phyloP scores from a whole-genome alignment of 148 eudicot species.

The Hydrangea macrophylla region DNA sequence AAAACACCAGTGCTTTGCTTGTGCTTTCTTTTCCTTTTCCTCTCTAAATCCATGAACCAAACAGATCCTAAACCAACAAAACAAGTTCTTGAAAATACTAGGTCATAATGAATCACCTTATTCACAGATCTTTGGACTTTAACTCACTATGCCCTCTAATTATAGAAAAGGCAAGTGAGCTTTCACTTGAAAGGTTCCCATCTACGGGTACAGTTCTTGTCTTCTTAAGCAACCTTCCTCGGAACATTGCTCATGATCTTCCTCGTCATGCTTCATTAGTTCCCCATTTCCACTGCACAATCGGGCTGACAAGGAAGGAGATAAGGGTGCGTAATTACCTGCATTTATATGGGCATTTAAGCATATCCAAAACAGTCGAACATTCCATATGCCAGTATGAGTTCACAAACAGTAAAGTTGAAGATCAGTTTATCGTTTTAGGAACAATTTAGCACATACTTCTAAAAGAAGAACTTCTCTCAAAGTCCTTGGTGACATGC shows the following conservation, averaged over 20 bases:
- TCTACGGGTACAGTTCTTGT: constrained; percentile 22
- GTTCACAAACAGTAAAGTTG: not conserved
- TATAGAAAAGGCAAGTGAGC: not conserved
- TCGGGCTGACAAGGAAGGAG: constrained; percentile 49
- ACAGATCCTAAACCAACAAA: not conserved
- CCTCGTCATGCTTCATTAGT: constrained; percentile 28
- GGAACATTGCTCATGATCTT: constrained; percentile 25
- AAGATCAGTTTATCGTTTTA: too few species aligned
- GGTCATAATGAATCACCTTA: not conserved
- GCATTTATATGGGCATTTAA: not conserved
- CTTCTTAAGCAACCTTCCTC: constrained; percentile 28
- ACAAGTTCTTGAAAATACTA: not conserved
- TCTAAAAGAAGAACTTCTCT: constrained; percentile 52
- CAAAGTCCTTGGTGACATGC: constrained; percentile 55
- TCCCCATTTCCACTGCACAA: constrained; percentile 40
- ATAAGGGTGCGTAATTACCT: constrained; percentile 47
- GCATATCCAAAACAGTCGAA: not conserved
- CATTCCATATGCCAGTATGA: not conserved
- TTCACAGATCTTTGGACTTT: not conserved
- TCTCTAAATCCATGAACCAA: too few species aligned
- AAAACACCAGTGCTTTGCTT: too few species aligned
- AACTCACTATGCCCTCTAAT: not conserved
- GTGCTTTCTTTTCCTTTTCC: too few species aligned
- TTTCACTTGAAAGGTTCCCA: not conserved
- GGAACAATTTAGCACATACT: constrained; percentile 23